phyloP scores from a whole-genome alignment of 2,329 filamentous ascomycete species.

The Fusarium sp. region DNA sequence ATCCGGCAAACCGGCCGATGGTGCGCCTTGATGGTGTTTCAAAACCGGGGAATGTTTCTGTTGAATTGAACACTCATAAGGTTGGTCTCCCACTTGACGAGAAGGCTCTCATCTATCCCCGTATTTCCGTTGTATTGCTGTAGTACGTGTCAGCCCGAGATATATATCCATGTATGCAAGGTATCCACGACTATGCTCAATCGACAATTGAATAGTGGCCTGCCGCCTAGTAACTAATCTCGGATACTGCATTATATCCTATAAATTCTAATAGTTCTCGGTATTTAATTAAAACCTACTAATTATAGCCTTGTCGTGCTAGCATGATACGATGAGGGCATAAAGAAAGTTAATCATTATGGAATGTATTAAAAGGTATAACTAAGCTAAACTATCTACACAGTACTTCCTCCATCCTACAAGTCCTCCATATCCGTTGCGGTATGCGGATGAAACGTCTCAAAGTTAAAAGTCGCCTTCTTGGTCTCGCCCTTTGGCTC shows the following conservation, averaged over 20 bases:
- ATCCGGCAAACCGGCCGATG: conserved; percentile 2
- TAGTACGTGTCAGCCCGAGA: too few relatives aligned
- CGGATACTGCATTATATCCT: too few relatives aligned
- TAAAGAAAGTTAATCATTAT: neutral
- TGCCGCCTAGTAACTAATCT: too few relatives aligned
- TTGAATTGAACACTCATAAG: neutral
- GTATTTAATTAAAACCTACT: neutral
- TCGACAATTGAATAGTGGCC: too few relatives aligned
- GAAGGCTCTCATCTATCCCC: too few relatives aligned
- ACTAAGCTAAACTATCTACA: neutral
- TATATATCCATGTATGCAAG: too few relatives aligned
- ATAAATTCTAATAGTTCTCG: too few relatives aligned
- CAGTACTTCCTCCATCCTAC: neutral
- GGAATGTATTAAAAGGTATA: conserved; percentile 18
- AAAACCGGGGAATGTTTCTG: conserved; percentile 13
- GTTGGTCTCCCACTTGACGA: neutral
- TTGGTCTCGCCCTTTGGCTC: conserved; percentile 32
- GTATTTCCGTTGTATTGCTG: too few relatives aligned
- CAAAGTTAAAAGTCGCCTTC: conserved; percentile 30
- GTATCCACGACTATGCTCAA: too few relatives aligned
- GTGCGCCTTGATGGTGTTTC: neutral
- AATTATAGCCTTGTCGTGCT: neutral
- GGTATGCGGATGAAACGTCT: conserved; percentile 34
- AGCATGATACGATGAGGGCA: too few relatives aligned
- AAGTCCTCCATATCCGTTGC: conserved; percentile 30